A percentile compares a stretch with the other conserved stretches of the same genome.
phyloP scores from a whole-genome alignment of 2,329 filamentous ascomycete genomes.

The Cladosporium cucumerinum region DNA sequence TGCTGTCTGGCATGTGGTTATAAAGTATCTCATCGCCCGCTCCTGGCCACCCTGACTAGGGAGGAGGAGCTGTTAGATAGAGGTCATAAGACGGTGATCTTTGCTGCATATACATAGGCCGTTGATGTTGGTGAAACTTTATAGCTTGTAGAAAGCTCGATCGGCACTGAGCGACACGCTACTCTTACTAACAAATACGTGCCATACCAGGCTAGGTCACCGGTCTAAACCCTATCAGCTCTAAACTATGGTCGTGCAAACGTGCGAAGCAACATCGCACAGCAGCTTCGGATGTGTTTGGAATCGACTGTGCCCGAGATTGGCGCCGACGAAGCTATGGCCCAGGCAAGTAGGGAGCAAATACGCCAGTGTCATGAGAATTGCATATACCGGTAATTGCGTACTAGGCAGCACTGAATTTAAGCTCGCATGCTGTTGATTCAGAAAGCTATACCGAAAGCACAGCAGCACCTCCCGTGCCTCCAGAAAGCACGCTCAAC shows the following conservation, averaged over 20 bases:
- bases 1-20: background rate
- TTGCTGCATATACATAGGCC: background rate
- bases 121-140: background rate
- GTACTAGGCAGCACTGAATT: background rate
- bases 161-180: background rate
- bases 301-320: background rate
- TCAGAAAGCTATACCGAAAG: background rate
- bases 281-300: background rate
- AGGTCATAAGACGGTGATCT: background rate
- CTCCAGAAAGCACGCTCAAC: background rate
- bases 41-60: background rate
- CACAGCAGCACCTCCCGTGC: background rate
- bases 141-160: background rate
- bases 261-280: background rate
- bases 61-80: background rate
- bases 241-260: background rate
- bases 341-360: background rate
- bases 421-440: background rate
- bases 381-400: background rate
- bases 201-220: background rate
- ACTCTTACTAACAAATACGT: background rate
- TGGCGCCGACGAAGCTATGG: background rate
- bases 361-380: background rate
- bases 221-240: background rate
- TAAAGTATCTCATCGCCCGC: background rate